phyloP scores from a whole-genome alignment of 306 rosid species.

The Quercus suber region DNA sequence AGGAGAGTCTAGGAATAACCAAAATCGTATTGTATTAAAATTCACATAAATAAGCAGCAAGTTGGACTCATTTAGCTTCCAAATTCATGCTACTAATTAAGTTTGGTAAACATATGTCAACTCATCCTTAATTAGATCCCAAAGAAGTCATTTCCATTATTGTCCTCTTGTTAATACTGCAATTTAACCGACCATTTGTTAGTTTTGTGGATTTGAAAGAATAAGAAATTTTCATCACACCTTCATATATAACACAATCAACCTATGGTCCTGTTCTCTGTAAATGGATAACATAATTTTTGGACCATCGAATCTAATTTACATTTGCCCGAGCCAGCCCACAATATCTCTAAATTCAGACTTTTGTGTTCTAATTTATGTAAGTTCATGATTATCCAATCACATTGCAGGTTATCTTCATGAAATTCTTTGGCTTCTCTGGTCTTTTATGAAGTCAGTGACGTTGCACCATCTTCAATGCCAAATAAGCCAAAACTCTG shows the following conservation, averaged over 20 bases:
- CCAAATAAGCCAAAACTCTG: constrained; percentile 72
- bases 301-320: constrained; percentile 23
- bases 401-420: constrained; percentile 14
- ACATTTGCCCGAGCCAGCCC: constrained; percentile 13
- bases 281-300: neutral
- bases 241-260: neutral
- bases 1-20: no score
- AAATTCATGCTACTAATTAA: no score
- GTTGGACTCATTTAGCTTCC: no score
- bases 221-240: neutral
- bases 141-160: no score
- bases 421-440: constrained; percentile 17
- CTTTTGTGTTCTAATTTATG: neutral
- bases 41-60: no score
- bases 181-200: no score
- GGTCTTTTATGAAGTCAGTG: constrained; percentile 37
- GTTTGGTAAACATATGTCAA: no score
- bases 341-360: neutral
- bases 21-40: no score
- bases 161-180: no score
- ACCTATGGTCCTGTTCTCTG: neutral
- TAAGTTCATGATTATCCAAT: constrained; percentile 1
- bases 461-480: constrained; percentile 59
- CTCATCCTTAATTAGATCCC: no score
- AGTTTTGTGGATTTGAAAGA: neutral